Evolutionary conservation across 73 alveolate genomes (phyloP), one percentile per base, ranked within the genome.

Genomic region (Paramecium caudatum): DNA sequence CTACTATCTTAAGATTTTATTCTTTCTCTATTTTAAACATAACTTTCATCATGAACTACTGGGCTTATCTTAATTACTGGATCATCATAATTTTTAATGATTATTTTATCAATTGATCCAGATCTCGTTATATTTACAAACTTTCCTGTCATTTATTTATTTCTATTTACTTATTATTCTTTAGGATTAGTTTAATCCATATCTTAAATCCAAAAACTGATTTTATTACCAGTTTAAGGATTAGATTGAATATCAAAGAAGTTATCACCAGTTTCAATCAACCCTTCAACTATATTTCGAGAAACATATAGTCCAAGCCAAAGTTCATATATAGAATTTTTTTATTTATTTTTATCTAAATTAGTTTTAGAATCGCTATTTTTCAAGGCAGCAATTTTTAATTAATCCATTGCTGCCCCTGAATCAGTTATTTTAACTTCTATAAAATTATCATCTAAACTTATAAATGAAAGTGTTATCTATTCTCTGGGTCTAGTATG

Each of bases 151-250:
- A 27, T 55, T 1, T 27, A 55, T 23, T 37, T 27, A 55, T 43
- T 43, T 55, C 25, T 55, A 10, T 27, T 9, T 8, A 55, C 23
- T 0, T 27, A 27, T 5, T 55, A 10, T 8, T 55, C 80, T 55
- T 55, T 27, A 23, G 80, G 30, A 27, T 55, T 4, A 27, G 46
- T 55, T 10, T 27, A 55, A 27, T 55, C 80, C 23, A 55, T 27
- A 55, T 55, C 80, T 27, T 55, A 43, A 21, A 55, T 55, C 80
- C 80, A 55, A 55, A 55, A 55, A 55, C 45, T 55, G 16, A 55
- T 55, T 27, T 43, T 55, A 0, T 37, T 55, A 10, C 80, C 80
- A 12, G 41, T 55, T 55, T 55, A 55, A 10, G 30, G 10, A 27
- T 23, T 9, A 3, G 80, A 27, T 0, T 27, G 21, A 23, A 55